Percentiles rank a stretch among this genome's conserved stretches.
These are phyloP conservation scores for Exsudoporus frostii DNA, from an alignment of 768 basidiomycete genomes.

Conservation along the genomic window DNA sequence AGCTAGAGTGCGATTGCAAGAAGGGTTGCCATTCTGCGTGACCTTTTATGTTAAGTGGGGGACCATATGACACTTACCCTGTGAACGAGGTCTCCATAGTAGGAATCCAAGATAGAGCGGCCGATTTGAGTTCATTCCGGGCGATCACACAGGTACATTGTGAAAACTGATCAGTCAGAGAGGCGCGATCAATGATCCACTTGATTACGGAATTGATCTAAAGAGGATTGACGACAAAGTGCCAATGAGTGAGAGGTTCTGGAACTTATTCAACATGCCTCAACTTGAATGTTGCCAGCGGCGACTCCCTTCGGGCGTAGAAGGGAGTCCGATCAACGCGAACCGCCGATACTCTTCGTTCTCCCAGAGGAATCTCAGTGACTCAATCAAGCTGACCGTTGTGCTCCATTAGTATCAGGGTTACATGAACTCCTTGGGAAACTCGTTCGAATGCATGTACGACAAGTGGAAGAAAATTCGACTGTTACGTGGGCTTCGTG, in stretches of 20 bases:
- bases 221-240: neutral
- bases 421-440: neutral
- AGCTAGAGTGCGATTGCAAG: neutral
- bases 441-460: neutral
- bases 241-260: neutral
- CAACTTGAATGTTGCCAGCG: no score
- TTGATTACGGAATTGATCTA: neutral
- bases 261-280: neutral
- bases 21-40: neutral
- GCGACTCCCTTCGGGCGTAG: neutral
- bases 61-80: neutral
- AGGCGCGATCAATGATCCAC: neutral
- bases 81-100: neutral
- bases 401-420: neutral
- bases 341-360: neutral
- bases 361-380: neutral
- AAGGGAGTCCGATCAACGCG: neutral
- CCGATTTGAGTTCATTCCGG: neutral
- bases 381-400: neutral
- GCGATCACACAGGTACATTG: neutral
- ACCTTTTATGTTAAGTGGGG: neutral
- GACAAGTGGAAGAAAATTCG: neutral
- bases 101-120: neutral
- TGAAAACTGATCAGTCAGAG: neutral
- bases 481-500: neutral